Conservation (phyloP, 2,329 filamentous ascomycete genomes). For the Cercospora nicotianae region DNA sequence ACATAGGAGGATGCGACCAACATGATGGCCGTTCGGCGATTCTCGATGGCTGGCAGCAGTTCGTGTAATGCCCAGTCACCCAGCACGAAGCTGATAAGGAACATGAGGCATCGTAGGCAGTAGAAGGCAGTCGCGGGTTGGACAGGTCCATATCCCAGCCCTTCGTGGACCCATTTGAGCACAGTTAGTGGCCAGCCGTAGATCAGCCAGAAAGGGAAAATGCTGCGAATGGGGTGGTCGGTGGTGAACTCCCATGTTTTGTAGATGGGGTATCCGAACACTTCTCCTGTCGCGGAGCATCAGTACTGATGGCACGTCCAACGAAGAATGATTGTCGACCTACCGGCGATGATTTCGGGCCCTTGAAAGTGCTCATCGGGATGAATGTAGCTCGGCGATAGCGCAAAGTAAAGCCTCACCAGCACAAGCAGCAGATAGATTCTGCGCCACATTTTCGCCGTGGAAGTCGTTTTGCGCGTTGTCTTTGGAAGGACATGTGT, state of each 20-base stretch:
- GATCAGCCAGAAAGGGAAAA: slow-evolving; percentile 93
- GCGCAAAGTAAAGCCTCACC: slow-evolving; percentile 87
- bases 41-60: slow-evolving; percentile 71
- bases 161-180: slow-evolving; percentile 88
- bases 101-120: slow-evolving; percentile 85
- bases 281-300: slow-evolving; percentile 63
- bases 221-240: slow-evolving; percentile 83
- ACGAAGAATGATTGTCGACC: not conserved
- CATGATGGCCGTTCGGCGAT: slow-evolving; percentile 71
- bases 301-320: not conserved
- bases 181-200: slow-evolving; percentile 94
- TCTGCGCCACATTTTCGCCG: slow-evolving; percentile 76
- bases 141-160: slow-evolving; percentile 74
- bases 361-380: slow-evolving; percentile 99
- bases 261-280: slow-evolving; percentile 87
- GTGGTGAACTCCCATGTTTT: slow-evolving; percentile 96
- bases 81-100: slow-evolving; percentile 89
- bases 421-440: slow-evolving; percentile 81
- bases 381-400: slow-evolving; percentile 94
- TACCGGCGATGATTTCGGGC: slow-evolving; percentile 93
- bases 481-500: slow-evolving; percentile 1
- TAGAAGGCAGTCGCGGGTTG: slow-evolving; percentile 88
- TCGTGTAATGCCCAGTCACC: slow-evolving; percentile 98
- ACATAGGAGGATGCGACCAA: slow-evolving; percentile 95
- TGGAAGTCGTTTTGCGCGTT: not conserved